Conservation (phyloP, 139 green algal genomes). For the Chlorella sorokiniana region DNA sequence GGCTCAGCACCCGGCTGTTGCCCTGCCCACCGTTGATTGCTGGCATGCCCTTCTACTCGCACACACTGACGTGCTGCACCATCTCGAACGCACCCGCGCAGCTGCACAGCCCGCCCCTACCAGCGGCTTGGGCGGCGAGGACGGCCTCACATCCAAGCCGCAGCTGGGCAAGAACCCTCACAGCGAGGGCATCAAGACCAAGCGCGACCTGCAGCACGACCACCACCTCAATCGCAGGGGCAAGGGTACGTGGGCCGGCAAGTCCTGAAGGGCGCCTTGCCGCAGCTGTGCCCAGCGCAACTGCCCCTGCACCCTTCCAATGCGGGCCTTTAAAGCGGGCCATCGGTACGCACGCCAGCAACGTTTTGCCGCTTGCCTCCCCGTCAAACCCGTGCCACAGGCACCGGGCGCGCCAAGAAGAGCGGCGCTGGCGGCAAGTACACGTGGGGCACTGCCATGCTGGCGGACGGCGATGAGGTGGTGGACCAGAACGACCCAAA, state of each 20-base stretch:
- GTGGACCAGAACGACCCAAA: conserved; percentile 85
- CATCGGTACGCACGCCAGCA: neutral
- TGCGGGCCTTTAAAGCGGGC: too few species aligned
- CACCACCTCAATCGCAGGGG: conserved; percentile 49
- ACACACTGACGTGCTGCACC: neutral
- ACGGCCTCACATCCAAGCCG: conserved; percentile 17
- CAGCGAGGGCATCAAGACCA: conserved; percentile 37
- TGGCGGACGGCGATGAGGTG: conserved; percentile 37
- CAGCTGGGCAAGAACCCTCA: conserved; percentile 40
- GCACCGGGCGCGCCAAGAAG: conserved; percentile 69
- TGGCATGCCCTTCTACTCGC: too few species aligned
- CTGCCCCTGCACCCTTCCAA: too few species aligned
- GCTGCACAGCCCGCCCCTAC: neutral
- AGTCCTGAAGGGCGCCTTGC: neutral
- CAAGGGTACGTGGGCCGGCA: conserved; percentile 27
- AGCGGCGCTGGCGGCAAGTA: conserved; percentile 83
- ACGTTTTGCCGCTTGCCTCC: neutral
- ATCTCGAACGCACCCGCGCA: neutral
- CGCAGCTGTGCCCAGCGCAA: too few species aligned
- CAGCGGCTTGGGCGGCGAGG: neutral
- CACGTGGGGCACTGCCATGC: conserved; percentile 74
- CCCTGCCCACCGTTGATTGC: neutral
- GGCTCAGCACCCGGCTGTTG: neutral
- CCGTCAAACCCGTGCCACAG: neutral
- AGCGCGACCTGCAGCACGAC: conserved; percentile 45